These are phyloP conservation scores for Exophiala phaeomuriformis DNA, from an alignment of 2,329 filamentous ascomycete species.

Conservation along the genomic window DNA sequence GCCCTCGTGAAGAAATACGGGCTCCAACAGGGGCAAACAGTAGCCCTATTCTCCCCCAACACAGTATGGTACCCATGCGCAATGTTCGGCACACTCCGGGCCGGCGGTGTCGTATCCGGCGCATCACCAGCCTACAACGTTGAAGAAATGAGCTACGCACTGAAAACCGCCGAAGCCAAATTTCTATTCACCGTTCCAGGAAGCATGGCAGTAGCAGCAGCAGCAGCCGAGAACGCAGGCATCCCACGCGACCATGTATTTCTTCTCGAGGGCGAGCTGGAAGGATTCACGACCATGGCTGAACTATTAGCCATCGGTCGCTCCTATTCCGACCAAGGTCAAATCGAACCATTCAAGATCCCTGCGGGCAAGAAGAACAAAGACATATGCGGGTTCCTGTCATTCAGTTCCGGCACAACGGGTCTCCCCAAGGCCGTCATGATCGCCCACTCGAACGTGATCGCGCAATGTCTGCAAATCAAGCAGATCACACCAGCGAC, in stretches of 20 bases:
- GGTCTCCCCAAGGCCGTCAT: conserved; percentile 32
- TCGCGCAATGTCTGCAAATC: conserved; percentile 56
- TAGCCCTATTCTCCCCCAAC: conserved; percentile 57
- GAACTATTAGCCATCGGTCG: conserved; percentile 32
- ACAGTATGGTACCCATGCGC: conserved; percentile 61
- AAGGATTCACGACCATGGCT: conserved; percentile 42
- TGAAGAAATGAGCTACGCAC: conserved; percentile 61
- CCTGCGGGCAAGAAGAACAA: conserved; percentile 49
- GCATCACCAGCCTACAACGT: conserved; percentile 59
- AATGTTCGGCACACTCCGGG: conserved; percentile 50
- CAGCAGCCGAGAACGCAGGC: conserved; percentile 49
- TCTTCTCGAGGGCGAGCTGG: conserved; percentile 48
- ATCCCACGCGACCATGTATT: conserved; percentile 48
- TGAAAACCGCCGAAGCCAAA: conserved; percentile 51
- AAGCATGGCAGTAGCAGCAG: conserved; percentile 46
- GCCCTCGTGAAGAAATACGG: conserved; percentile 51
- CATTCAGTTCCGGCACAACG: conserved; percentile 33
- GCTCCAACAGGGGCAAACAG: conserved; percentile 48
- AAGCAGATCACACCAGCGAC: conserved; percentile 46
- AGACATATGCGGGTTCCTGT: conserved; percentile 46
- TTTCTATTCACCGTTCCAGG: conserved; percentile 22
- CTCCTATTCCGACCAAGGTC: conserved; percentile 32
- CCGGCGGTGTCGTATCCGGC: conserved; percentile 53
- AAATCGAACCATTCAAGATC: conserved; percentile 45
- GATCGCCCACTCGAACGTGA: conserved; percentile 46